Conservation (phyloP, 2,329 filamentous ascomycete species). For the Fusarium virguliforme region DNA sequence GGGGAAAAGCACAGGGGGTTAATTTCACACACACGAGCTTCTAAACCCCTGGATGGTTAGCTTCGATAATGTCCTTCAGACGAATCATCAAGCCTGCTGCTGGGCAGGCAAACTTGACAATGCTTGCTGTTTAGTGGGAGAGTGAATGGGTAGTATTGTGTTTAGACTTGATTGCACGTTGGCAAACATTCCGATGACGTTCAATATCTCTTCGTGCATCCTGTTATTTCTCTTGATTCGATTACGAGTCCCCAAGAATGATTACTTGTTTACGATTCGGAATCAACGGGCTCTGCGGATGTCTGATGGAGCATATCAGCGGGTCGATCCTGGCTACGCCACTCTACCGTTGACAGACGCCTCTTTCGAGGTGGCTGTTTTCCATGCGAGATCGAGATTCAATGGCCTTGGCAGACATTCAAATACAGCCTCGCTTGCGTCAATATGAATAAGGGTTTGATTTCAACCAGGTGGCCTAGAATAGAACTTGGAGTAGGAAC, state of each 20-base stretch:
- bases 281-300: background rate
- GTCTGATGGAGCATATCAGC: background rate
- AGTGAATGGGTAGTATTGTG: background rate
- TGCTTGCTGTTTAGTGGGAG: background rate
- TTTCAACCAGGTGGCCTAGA: background rate
- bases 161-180: background rate
- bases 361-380: background rate
- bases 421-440: background rate
- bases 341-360: background rate
- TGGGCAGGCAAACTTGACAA: background rate
- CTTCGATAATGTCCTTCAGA: background rate
- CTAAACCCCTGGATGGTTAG: background rate
- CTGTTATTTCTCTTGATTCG: background rate
- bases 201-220: no score
- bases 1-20: background rate
- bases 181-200: rapidly evolving
- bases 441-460: background rate
- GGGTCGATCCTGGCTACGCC: background rate
- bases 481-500: rapidly evolving
- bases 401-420: no score
- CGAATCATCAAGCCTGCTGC: background rate
- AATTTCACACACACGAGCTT: background rate
- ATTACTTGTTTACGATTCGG: background rate
- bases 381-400: background rate
- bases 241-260: background rate